A percentile compares a stretch with the other conserved stretches of the same genome.
Evolutionary conservation across 495 filamentous ascomycete species (phyloP).

Genomic region (Penicillium maclennaniae): DNA sequence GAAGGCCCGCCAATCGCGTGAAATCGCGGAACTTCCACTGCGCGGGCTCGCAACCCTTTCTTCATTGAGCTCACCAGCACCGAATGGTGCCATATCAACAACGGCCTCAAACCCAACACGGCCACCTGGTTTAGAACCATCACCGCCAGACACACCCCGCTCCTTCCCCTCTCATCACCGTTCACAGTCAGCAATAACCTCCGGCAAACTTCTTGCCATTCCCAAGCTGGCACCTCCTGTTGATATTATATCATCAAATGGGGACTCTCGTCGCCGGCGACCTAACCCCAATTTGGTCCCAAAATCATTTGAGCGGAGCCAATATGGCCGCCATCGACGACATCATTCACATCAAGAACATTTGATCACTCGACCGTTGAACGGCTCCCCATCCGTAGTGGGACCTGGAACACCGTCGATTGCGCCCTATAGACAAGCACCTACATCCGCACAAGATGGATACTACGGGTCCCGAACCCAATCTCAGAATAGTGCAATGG

Average conservation of each 20-base stretch:
- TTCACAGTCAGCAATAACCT: conserved; percentile 20
- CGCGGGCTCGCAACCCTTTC: conserved; percentile 52
- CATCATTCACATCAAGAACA: conserved; percentile 38
- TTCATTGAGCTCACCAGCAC: conserved; percentile 3
- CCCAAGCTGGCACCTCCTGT: conserved; percentile 56
- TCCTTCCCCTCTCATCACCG: conserved; percentile 16
- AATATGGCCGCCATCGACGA: conserved; percentile 31
- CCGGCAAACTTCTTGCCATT: conserved; percentile 17
- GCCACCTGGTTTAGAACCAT: conserved; percentile 1
- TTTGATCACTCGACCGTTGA: conserved; percentile 11
- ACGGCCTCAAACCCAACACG: conserved; percentile 7
- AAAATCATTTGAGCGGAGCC: conserved; percentile 18
- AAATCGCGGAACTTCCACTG: conserved; percentile 61
- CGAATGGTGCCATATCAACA: conserved; percentile 8
- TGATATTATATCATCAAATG: conserved; percentile 44
- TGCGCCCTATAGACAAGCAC: conserved; percentile 27
- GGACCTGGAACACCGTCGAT: conserved; percentile 33
- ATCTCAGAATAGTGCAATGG: conserved; percentile 64
- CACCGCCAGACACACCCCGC: conserved; percentile 5
- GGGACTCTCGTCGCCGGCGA: conserved; percentile 27
- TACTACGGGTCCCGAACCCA: conserved; percentile 47
- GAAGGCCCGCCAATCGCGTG: conserved; percentile 73
- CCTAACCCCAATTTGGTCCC: conserved; percentile 39
- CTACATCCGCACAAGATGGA: conserved; percentile 23
- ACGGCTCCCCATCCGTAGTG: conserved; percentile 20